Percentiles rank a stretch among this genome's conserved stretches.
Evolutionary conservation across 2,329 filamentous ascomycete species (phyloP).

Genomic region (Colletotrichum noveboracense): DNA sequence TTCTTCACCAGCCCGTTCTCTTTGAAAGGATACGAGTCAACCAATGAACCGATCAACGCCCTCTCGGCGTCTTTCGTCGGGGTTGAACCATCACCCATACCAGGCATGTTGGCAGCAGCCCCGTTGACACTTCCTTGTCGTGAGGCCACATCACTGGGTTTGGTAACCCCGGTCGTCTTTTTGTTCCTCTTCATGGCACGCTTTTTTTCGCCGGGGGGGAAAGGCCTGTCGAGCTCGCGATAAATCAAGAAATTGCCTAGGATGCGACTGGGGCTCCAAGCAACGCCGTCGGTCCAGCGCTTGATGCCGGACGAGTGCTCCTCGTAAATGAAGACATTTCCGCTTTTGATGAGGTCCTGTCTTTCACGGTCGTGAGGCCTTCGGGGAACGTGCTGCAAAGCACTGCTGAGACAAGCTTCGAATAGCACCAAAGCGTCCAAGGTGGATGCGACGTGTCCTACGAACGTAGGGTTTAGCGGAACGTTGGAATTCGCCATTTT

Average conservation of each 20-base stretch:
- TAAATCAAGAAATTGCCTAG: constrained; percentile 87
- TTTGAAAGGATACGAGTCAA: constrained; percentile 92
- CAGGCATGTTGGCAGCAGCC: neutral
- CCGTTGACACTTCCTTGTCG: constrained; percentile 22
- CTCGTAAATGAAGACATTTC: constrained; percentile 90
- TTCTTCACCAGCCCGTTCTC: constrained; percentile 86
- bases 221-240: constrained; percentile 78
- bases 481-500: constrained; percentile 36
- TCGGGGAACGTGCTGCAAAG: constrained; percentile 77
- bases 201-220: constrained; percentile 85
- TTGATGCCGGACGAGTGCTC: constrained; percentile 91
- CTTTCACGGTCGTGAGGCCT: constrained; percentile 88
- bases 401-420: constrained; percentile 76
- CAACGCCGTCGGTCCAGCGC: constrained; percentile 90
- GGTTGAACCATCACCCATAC: constrained; percentile 10
- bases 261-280: constrained; percentile 89
- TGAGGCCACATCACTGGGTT: constrained; percentile 30
- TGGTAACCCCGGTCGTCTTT: constrained; percentile 38
- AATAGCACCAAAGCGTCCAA: constrained; percentile 81
- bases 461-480: constrained; percentile 66
- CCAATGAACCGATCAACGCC: constrained; percentile 61
- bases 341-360: constrained; percentile 77
- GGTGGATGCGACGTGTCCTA: constrained; percentile 71
- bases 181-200: constrained; percentile 76
- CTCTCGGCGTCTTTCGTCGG: constrained; percentile 19